These are phyloP conservation scores for Physocladia obscura DNA, from an alignment of 192 early-diverging fungal species.

Conservation along the genomic window DNA sequence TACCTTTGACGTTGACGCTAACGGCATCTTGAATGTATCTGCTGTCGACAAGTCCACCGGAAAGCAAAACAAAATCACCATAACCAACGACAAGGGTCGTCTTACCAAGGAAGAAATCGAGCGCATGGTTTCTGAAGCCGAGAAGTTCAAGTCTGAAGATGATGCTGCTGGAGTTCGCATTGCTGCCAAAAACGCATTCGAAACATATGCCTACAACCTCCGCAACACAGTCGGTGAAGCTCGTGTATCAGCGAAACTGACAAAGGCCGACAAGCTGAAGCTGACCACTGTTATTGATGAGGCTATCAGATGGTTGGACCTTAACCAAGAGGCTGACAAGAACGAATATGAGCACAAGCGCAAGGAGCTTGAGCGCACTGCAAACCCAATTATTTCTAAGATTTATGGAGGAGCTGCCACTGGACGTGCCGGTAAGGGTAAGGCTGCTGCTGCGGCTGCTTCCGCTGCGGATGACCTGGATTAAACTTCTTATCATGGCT, in stretches of 20 bases:
- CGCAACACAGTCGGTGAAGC: conserved; percentile 86
- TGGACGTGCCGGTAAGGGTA: no score
- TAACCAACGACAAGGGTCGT: conserved; percentile 98
- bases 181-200: conserved; percentile 88
- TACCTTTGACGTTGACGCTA: conserved; percentile 94
- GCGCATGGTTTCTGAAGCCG: conserved; percentile 91
- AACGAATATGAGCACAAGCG: conserved; percentile 94
- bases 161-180: conserved; percentile 88
- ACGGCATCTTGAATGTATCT: conserved; percentile 93
- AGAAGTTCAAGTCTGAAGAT: conserved; percentile 97
- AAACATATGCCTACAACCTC: conserved; percentile 96
- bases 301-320: conserved; percentile 92
- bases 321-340: conserved; percentile 91
- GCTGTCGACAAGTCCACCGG: conserved; percentile 94
- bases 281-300: conserved; percentile 81
- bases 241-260: conserved; percentile 78
- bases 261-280: conserved; percentile 85
- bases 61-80: conserved; percentile 93
- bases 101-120: conserved; percentile 98
- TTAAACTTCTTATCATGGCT: no score
- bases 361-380: conserved; percentile 90
- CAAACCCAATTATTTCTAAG: conserved; percentile 97
- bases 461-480: no score
- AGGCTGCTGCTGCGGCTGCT: no score
- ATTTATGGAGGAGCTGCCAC: conserved; percentile 83